phyloP scores from a whole-genome alignment of 352 stramenopile genomes.

The Pythium oligandrum region DNA sequence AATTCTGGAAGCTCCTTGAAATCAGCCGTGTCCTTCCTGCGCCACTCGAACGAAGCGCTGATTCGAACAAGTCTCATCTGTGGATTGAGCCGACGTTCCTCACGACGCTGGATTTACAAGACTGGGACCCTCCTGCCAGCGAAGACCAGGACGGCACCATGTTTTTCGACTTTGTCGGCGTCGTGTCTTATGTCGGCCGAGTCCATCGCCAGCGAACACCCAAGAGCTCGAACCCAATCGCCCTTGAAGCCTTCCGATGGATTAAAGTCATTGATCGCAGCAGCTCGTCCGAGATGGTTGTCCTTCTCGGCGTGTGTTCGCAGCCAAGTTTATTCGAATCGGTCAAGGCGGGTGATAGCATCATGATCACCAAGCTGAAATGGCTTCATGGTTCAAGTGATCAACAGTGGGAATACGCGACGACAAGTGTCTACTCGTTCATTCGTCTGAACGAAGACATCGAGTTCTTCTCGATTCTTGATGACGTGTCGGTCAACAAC shows the following conservation, averaged over 20 bases:
- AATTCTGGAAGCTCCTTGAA: slow-evolving; percentile 53
- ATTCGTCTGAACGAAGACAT: slow-evolving; percentile 15
- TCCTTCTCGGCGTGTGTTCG: slow-evolving; percentile 37
- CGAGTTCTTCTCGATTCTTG: slow-evolving; percentile 8
- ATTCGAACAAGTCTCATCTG: slow-evolving; percentile 2
- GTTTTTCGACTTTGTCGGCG: slow-evolving; percentile 66
- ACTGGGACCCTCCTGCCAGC: slow-evolving; percentile 9
- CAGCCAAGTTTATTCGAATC: slow-evolving; percentile 38
- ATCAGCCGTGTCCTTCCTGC: slow-evolving; percentile 19
- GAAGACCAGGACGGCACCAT: slow-evolving; percentile 11
- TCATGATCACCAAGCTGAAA: slow-evolving; percentile 57
- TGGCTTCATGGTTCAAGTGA: slow-evolving; percentile 20
- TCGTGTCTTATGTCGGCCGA: slow-evolving; percentile 46
- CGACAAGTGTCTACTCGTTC: slow-evolving; percentile 9
- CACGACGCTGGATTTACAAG: slow-evolving; percentile 25
- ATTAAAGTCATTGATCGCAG: slow-evolving; percentile 59
- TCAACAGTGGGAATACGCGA: slow-evolving; percentile 31
- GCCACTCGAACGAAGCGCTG: slow-evolving; percentile 6
- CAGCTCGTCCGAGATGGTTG: slow-evolving; percentile 38
- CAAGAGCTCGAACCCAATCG: background rate
- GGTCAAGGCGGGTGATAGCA: slow-evolving; percentile 38
- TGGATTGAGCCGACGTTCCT: slow-evolving; percentile 50
- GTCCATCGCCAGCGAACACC: slow-evolving; percentile 25
- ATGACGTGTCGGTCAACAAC: background rate
- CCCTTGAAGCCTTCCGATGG: slow-evolving; percentile 31